A percentile compares a stretch with the other conserved stretches of the same genome.
Conservation (phyloP, 306 rosid genomes). For the Acacia crassicarpa region DNA sequence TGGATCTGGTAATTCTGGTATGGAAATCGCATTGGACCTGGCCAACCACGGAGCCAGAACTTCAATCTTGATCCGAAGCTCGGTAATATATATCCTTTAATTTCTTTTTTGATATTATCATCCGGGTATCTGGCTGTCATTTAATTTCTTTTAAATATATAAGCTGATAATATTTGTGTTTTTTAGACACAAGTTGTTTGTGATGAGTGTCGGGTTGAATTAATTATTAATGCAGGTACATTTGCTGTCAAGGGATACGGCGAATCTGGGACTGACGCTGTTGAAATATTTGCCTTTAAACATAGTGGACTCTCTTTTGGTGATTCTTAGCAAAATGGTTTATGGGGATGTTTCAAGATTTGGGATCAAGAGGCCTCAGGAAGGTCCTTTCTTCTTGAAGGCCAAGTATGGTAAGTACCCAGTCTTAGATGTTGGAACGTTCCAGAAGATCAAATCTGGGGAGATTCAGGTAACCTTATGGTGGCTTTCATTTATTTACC, state of each 20-base stretch:
- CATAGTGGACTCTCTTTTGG: slow-evolving; percentile 54
- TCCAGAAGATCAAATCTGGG: slow-evolving; percentile 47
- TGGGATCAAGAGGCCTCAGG: slow-evolving; percentile 58
- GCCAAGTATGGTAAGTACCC: slow-evolving; percentile 70
- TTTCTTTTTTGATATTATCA: too few relatives aligned
- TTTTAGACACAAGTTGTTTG: neutral
- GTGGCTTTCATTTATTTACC: neutral
- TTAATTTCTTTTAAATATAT: neutral
- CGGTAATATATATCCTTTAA: slow-evolving; percentile 41
- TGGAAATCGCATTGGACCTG: slow-evolving; percentile 69
- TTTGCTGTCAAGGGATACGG: slow-evolving; percentile 53
- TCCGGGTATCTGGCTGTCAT: too few relatives aligned
- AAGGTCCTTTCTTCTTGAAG: slow-evolving; percentile 75
- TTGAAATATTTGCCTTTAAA: slow-evolving; percentile 46
- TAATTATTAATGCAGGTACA: slow-evolving; percentile 49
- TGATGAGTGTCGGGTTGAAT: neutral
- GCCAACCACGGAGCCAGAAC: slow-evolving; percentile 58
- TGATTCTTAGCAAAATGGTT: slow-evolving; percentile 46
- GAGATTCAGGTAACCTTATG: slow-evolving; percentile 51
- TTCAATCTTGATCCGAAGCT: slow-evolving; percentile 59
- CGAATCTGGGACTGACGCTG: slow-evolving; percentile 42
- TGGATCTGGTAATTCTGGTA: slow-evolving; percentile 79
- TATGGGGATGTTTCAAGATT: slow-evolving; percentile 55
- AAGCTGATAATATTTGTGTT: neutral
- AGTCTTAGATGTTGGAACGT: slow-evolving; percentile 51